These are phyloP conservation scores for Rhizopus microsporus DNA, from an alignment of 371 early-diverging fungal species.

Conservation along the genomic window DNA sequence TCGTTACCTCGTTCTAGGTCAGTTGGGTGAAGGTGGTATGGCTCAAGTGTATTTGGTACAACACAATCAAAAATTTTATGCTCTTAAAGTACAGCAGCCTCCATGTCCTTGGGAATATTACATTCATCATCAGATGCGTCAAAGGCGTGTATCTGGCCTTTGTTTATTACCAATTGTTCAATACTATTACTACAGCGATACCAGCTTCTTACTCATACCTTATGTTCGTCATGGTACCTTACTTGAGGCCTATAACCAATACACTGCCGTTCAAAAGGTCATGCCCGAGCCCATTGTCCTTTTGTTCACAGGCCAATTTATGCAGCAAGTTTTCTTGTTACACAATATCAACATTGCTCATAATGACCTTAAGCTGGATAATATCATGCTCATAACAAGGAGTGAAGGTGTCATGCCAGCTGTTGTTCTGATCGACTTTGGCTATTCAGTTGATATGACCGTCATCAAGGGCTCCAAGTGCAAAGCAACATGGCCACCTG, in stretches of 20 bases:
- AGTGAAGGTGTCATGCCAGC: constrained; percentile 12
- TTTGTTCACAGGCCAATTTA: constrained; percentile 24
- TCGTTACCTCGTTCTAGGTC: constrained; percentile 16
- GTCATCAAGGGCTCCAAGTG: constrained; percentile 8
- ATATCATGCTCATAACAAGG: constrained; percentile 32
- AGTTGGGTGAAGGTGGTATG: constrained; percentile 48
- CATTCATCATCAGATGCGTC: constrained; percentile 30
- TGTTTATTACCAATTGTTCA: constrained; percentile 3
- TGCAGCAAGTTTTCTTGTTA: constrained; percentile 27
- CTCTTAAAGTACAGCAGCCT: constrained; percentile 40
- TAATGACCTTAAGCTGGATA: constrained; percentile 54
- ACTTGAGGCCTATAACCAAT: constrained; percentile 33
- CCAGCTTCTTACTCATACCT: constrained; percentile 36
- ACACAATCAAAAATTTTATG: constrained; percentile 8
- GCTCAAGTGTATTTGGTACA: constrained; percentile 36
- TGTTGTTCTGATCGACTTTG: constrained; percentile 50
- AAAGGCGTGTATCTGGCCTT: constrained; percentile 4
- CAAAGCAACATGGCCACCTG: constrained; percentile 37
- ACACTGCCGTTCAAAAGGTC: constrained; percentile 4
- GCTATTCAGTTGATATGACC: constrained; percentile 36
- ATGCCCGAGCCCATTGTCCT: constrained; percentile 46
- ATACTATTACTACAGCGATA: constrained; percentile 27
- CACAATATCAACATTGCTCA: constrained; percentile 41
- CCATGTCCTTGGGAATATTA: constrained; percentile 50
- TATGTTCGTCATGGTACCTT: constrained; percentile 33